phyloP scores from a whole-genome alignment of 2,329 filamentous ascomycete species.

The Calcarisporium arbuscula region DNA sequence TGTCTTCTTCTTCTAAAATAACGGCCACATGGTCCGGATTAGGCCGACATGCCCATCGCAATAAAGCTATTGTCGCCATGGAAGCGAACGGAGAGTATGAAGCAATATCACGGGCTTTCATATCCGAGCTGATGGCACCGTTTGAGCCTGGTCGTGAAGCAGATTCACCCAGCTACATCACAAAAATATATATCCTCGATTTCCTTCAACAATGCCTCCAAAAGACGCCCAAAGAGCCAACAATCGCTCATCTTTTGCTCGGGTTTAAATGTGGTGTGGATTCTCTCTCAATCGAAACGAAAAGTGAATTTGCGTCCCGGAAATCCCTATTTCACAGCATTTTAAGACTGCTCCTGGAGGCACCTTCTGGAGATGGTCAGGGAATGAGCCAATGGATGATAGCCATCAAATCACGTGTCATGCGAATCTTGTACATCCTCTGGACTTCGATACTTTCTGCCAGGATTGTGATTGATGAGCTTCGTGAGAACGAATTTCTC shows the following conservation, averaged over 20 bases:
- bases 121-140: constrained; percentile 58
- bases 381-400: constrained; percentile 63
- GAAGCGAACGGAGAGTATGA: constrained; percentile 75
- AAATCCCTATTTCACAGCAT: constrained; percentile 80
- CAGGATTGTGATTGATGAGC: constrained; percentile 66
- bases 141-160: constrained; percentile 69
- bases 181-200: constrained; percentile 78
- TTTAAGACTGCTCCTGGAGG: constrained; percentile 62
- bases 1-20: constrained; percentile 78
- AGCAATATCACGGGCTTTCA: constrained; percentile 68
- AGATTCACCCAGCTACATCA: constrained; percentile 66
- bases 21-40: constrained; percentile 61
- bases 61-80: constrained; percentile 83
- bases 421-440: constrained; percentile 71
- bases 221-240: constrained; percentile 69
- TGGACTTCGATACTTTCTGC: constrained; percentile 80
- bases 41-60: constrained; percentile 58
- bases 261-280: constrained; percentile 76
- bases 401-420: constrained; percentile 59
- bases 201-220: constrained; percentile 78
- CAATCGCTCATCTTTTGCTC: constrained; percentile 82
- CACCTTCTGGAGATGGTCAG: constrained; percentile 57
- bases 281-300: constrained; percentile 59
- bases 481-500: constrained; percentile 75
- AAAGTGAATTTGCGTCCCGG: constrained; percentile 63